Evolutionary conservation across 306 rosid species (phyloP), one percentile per base, ranked within the genome.

Genomic region (Cucumis cinereus): DNA sequence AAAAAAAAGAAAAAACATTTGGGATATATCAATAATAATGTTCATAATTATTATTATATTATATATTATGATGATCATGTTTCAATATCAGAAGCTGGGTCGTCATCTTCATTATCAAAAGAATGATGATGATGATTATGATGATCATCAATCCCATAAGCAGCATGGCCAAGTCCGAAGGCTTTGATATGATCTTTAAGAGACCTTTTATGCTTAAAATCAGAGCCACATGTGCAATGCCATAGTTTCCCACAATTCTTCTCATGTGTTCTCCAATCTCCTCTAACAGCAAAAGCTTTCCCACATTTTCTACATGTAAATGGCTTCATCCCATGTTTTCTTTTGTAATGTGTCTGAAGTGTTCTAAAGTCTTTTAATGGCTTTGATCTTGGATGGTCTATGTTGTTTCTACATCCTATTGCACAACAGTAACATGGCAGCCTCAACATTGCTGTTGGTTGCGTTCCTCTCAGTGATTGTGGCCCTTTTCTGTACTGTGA

Each of bases 221-320:
- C 98, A 3, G 98, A 93, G 1, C 98, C 98, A 80, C 98, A 93
- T 73, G 90, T 84, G 83, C 98, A 93, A 83, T 93, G 90, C 98
- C 98, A 93, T 4, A 93, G 90, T 81, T 91, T 93, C 22, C 98
- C 98, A 78, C 98, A 93, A 20, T 93, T 93, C 88, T 93, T 93
- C 88, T 93, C 98, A 55, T 93, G 98, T 24, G 98, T 93, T 79
- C 98, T 88, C 98, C 98, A 93, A 61, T 93, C 98, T 19, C 98
- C 98, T 70, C 93, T 89, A 6, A 93, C 98, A 2, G 98, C 98
- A 85, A 93, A 93, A 20, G 97, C 92, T 53, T 93, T 93, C 85
- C 97, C 88, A 60, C 98, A 93, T 71, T 91, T 93, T 28, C 92
- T 86, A 12, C 98, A 93, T 86, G 86, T 86, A 83, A 93, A 93